Evolutionary conservation across 305 asterid genomes (phyloP), one percentile per base, ranked within the genome.

Genomic region (Euphrasia arctica): DNA sequence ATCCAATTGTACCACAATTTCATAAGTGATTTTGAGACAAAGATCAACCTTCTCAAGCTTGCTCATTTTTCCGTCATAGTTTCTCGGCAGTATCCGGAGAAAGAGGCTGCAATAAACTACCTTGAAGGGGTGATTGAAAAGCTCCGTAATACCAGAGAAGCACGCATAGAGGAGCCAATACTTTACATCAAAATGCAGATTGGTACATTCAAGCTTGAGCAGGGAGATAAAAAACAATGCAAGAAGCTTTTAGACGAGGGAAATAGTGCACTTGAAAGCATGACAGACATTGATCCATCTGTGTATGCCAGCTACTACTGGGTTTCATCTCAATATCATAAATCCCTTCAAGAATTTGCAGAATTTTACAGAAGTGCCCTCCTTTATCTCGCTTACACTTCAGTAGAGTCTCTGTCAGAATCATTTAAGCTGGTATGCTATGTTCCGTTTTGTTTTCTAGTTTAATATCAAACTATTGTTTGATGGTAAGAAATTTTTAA

Each of bases 251-350:
- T 93, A 54, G 96, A 88, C 0, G 95, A 88, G 67, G 99, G 99
- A 34, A 93, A 90, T 84, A 78, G 80, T 66, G 84, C 95, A 42
- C 82, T 93, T 58, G 95, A 93, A 77, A 90, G 95, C 79, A 87
- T 93, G 96, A 93, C 99, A 15, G 99, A 90, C 76, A 88, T 93
- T 64, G 99, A 90, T 80, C 99, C 99, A 25, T 81, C 97, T 47
- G 99, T 90, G 50, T 86, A 88, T 78, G 95, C 99, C 64, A 85
- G 83, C 79, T 88, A 76, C 71, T 93, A 88, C 70, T 93, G 99
- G 99, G 85, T 84, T 66, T 83, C 97, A 64, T 90, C 99, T 14
- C 96, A 93, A 75, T 86, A 83, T 65, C 84, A 88, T 63, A 93
- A 93, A 75, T 69, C 82, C 55, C 79, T 74, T 14, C 95, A 90